Base-by-base conservation (phyloP, 176 grass and related monocot species). In the Hyparrhenia diplandra region DNA sequence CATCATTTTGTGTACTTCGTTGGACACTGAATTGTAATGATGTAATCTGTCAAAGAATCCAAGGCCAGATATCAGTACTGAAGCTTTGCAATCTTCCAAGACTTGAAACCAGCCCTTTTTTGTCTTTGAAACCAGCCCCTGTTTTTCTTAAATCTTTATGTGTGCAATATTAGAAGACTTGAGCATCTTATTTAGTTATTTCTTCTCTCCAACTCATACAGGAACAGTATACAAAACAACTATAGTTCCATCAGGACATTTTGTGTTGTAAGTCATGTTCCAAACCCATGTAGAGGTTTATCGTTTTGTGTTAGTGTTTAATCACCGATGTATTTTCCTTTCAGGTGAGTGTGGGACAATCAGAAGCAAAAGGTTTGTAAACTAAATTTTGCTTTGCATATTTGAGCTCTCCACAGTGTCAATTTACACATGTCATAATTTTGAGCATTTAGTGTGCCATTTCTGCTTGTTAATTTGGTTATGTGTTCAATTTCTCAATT, bases 231-330 rank as follows among this genome's bases (percentile, higher is more conserved):
- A 95, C 85, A 95, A 91, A 91, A 83, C 95, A 69, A 91, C 83
- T 54, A 94, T 98, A 79, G 88, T 98, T 81, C 88, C 95, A 68
- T 98, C 60, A 92, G 95, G 79, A 98, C 95, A 86, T 98, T 95
- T 93, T 98, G 90, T 23, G 81, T 98, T 79, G 95, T 98, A 95
- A 87, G 92, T 86, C 45, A 73, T 31, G 64, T 69, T 54, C 25
- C 36, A n/a, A n/a, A 69, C 36, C 69, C 39, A 17, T 72, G 55
- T 74, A 60, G 10, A 75, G 20, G 51, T 76, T 59, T 82, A 55
- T 52, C 55, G 24, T 80, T n/a, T n/a, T 25, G 77, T 82, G 13
- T 64, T 78, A 18, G 47, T 83, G 59, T 35, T 76, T 58, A 74
- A 88, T 35, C 51, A 16, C 39, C 2, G 42, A 40, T 69, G 71